Evolutionary conservation across 2,329 filamentous ascomycete genomes (phyloP).

Genomic region (Paraphaeosphaeria minitans): DNA sequence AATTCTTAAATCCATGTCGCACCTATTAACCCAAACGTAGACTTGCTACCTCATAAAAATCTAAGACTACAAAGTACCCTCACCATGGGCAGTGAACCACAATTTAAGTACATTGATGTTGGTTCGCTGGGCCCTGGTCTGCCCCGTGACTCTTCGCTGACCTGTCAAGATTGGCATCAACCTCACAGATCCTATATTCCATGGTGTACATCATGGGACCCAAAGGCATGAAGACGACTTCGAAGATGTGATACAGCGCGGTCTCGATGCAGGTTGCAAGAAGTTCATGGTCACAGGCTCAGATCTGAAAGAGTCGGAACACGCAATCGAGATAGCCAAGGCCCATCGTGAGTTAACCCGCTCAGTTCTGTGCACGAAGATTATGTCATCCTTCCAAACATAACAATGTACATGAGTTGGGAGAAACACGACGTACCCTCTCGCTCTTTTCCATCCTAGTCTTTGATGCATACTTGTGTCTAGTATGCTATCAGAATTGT

Average conservation of each 20-base stretch:
- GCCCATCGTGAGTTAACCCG: conserved; percentile 67
- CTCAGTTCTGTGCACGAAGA: background rate
- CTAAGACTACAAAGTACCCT: background rate
- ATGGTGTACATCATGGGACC: conserved; percentile 81
- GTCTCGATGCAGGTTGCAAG: conserved; percentile 75
- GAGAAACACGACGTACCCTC: background rate
- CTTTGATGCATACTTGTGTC: no score
- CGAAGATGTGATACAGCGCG: conserved; percentile 76
- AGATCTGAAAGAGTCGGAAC: conserved; percentile 75
- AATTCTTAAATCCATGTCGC: background rate
- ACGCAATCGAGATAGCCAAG: conserved; percentile 74
- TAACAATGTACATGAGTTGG: background rate
- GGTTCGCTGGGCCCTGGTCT: conserved; percentile 33
- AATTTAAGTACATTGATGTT: conserved; percentile 51
- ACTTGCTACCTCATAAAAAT: background rate
- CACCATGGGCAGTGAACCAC: conserved; percentile 18
- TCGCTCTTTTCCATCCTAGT: background rate
- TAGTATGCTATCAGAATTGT: no score
- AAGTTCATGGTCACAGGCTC: conserved; percentile 96
- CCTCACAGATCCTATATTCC: conserved; percentile 88
- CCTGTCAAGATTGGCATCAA: conserved; percentile 81
- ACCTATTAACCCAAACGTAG: background rate
- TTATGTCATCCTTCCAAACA: background rate
- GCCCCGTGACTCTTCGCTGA: conserved; percentile 17
- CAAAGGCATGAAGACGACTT: conserved; percentile 76